Conservation (phyloP, 306 rosid genomes). For the Cicer arietinum region DNA sequence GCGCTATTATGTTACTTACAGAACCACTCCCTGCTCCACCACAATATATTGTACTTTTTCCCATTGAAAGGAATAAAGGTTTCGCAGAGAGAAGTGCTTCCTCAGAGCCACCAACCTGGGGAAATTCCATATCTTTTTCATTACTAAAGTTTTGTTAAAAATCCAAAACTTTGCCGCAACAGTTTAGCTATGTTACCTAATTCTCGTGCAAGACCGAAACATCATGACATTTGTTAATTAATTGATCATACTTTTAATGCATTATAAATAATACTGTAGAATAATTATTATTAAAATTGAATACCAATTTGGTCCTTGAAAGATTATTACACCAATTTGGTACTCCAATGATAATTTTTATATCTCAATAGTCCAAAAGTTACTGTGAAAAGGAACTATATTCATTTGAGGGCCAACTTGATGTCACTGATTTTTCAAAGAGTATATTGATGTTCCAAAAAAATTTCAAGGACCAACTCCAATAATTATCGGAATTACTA, state of each 20-base stretch:
- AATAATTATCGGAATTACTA: too few relatives aligned
- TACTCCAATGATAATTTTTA: neutral
- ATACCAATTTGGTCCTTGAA: constrained; percentile 14
- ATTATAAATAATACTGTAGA: neutral
- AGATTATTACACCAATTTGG: constrained; percentile 18
- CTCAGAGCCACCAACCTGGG: constrained; percentile 93
- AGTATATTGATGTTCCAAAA: neutral
- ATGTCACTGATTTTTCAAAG: neutral
- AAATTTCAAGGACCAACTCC: neutral
- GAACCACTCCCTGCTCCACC: constrained; percentile 95
- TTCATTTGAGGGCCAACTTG: neutral
- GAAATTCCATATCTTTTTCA: constrained; percentile 44
- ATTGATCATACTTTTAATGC: constrained; percentile 18
- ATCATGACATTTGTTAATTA: neutral
- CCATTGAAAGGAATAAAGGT: constrained; percentile 77
- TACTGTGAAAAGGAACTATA: too few relatives aligned
- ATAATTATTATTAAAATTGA: constrained; percentile 15
- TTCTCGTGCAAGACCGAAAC: neutral
- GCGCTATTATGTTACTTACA: constrained; percentile 59
- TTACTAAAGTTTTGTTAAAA: constrained; percentile 22
- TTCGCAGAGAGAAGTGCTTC: constrained; percentile 77
- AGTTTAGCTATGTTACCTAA: constrained; percentile 19
- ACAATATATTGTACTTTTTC: constrained; percentile 79
- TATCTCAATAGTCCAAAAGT: too few relatives aligned
- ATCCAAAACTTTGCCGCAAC: constrained; percentile 23